Evolutionary conservation across 345 rosid genomes (phyloP), one percentile per base, ranked within the genome.

Genomic region (Cochlearia excelsa): DNA sequence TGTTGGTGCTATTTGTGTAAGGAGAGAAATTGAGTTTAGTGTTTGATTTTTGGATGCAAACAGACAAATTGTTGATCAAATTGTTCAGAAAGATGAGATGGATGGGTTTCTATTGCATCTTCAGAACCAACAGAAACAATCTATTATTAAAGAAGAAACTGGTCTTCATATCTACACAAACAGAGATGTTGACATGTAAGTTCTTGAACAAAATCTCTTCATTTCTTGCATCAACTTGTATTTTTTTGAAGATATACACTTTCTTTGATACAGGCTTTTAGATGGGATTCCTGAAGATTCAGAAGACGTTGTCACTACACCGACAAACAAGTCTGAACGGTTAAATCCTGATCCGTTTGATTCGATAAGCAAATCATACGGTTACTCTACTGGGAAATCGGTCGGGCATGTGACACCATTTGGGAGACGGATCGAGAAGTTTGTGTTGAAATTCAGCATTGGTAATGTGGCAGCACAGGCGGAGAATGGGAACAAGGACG

Each of bases 101-200:
- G 91, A 87, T 43, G 99, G 95, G 54, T 87, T 93, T 73, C 57
- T 85, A 39, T 52, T 83, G 61, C 85, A 89, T 79, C 75, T 89
- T 29, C 99, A 93, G 72, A 82, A 82, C 65, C 84, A 87, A 66
- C 91, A 76, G 81, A 81, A 70, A 80, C 84, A 85, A 58, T 77
- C 84, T 0, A 29, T 78, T n/a, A 48, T 80, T 68, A 79, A 74
- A 68, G 84, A 81, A 75, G 90, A 80, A 46, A 69, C 92, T 9
- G 74, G 74, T 74, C 50, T 89, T 74, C 90, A 89, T 67, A 56
- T 87, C 46, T 89, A 89, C 76, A 80, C 96, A 10, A 81, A 78
- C 59, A 87, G 82, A 80, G 99, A 89, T 62, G 82, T 93, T 16
- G 97, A 84, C 66, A 84, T 89, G 99, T 93, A 61, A 85, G 95